Percentiles rank a stretch among this genome's conserved stretches.
phyloP scores from a whole-genome alignment of 805 yeast species.

The Soucietia sequanensis region DNA sequence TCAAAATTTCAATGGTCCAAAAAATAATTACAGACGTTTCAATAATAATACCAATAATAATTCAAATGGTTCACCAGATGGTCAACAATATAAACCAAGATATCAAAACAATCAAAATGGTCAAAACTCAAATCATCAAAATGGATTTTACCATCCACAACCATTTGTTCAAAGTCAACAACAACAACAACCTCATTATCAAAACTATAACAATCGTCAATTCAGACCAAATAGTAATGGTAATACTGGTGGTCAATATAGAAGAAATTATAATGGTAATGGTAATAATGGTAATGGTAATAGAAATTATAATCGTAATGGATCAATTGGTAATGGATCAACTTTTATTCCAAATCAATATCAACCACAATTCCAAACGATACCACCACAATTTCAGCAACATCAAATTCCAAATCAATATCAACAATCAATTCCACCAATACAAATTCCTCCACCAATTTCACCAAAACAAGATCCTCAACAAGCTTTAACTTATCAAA shows the following conservation, averaged over 20 bases:
- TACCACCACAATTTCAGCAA: constrained; percentile 2
- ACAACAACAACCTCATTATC: constrained; percentile 18
- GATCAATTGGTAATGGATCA: constrained; percentile 12
- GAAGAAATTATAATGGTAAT: constrained; percentile 9
- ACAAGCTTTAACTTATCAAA: constrained; percentile 53
- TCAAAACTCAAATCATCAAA: constrained; percentile 18
- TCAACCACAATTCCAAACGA: constrained; percentile 6
- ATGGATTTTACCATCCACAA: constrained; percentile 33
- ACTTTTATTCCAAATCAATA: constrained; percentile 16
- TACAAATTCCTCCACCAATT: constrained; percentile 45
- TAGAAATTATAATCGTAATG: constrained; percentile 11
- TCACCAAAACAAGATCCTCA: constrained; percentile 46
- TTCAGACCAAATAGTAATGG: constrained; percentile 21
- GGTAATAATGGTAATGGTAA: constrained; percentile 14
- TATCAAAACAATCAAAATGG: constrained; percentile 14
- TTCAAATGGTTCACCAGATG: no score
- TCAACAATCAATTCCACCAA: constrained; percentile 15
- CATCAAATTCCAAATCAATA: constrained; percentile 4
- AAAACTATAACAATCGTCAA: constrained; percentile 24
- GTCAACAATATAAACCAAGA: constrained; percentile 15
- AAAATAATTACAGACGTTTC: constrained; percentile 29
- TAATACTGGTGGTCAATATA: no score
- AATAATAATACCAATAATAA: no score
- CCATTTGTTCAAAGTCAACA: constrained; percentile 25
- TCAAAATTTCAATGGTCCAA: constrained; percentile 11